Percentiles rank a stretch among this genome's conserved stretches.
Evolutionary conservation across 75 land plant genomes (phyloP).

Genomic region (Selaginella tamariscina): DNA sequence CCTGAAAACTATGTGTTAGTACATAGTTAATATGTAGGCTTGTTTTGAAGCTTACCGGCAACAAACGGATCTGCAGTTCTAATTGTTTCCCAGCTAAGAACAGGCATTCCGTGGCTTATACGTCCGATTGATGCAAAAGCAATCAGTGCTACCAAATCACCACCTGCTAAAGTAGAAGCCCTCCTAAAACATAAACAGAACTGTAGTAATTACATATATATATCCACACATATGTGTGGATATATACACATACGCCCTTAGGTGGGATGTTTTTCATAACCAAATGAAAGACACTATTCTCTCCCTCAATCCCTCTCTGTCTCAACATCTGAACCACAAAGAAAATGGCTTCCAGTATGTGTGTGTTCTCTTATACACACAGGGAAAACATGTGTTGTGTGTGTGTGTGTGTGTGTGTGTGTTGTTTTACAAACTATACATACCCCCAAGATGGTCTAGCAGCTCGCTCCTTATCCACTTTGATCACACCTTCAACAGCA

Average conservation of each 20-base stretch:
- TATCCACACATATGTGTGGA: too few species aligned
- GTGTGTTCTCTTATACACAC: not conserved
- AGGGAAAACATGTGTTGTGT: not conserved
- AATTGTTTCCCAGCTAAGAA: constrained; percentile 46
- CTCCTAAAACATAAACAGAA: constrained; percentile 29
- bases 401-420: not conserved
- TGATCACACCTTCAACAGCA: constrained; percentile 43
- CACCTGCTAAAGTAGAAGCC: constrained; percentile 47
- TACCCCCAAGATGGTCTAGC: constrained; percentile 22
- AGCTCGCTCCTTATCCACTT: constrained; percentile 30
- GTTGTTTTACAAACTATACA: not conserved
- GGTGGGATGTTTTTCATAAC: too few species aligned
- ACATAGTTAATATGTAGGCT: too few species aligned
- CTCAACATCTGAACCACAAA: not conserved
- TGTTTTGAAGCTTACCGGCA: constrained; percentile 53
- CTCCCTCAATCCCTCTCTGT: not conserved
- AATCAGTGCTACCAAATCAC: constrained; percentile 61
- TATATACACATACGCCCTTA: too few species aligned
- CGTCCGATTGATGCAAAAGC: constrained; percentile 71
- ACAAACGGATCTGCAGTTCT: constrained; percentile 77
- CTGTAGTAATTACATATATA: too few species aligned
- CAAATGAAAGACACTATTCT: not conserved
- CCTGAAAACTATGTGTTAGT: constrained; percentile 45
- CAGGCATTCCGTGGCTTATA: constrained; percentile 61
- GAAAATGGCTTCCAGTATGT: not conserved